A percentile compares a stretch with the other conserved stretches of the same genome.
Evolutionary conservation across 352 stramenopile genomes (phyloP).

Genomic region (Pythium oligandrum): DNA sequence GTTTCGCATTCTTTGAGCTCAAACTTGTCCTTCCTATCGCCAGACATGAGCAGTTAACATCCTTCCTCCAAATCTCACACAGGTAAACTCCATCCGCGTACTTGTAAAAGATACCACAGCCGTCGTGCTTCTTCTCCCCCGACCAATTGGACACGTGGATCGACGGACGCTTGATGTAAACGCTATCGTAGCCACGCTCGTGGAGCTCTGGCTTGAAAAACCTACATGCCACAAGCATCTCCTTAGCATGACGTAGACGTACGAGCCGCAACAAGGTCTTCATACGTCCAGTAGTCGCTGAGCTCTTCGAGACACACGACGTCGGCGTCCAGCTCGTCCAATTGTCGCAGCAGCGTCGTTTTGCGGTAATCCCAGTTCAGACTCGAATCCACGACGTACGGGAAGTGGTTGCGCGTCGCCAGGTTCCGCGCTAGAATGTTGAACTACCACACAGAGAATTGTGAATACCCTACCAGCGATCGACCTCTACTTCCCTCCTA

Average conservation of each 20-base stretch:
- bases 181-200: constrained; percentile 76
- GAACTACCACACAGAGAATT: constrained; percentile 22
- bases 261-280: constrained; percentile 1
- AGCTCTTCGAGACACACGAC: constrained; percentile 83
- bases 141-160: constrained; percentile 85
- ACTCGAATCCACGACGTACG: constrained; percentile 77
- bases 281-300: constrained; percentile 87
- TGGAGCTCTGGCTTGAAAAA: constrained; percentile 79
- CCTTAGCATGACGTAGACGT: neutral
- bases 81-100: constrained; percentile 13
- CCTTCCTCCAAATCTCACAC: too few relatives aligned
- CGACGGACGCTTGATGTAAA: constrained; percentile 82
- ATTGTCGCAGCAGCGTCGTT: constrained; percentile 63
- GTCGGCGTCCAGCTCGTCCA: constrained; percentile 73
- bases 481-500: too few relatives aligned
- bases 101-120: constrained; percentile 88
- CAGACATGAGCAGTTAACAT: constrained; percentile 2
- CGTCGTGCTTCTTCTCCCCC: constrained; percentile 84
- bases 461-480: too few relatives aligned
- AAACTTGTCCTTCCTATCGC: constrained; percentile 73
- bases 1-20: constrained; percentile 82
- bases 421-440: constrained; percentile 87
- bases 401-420: constrained; percentile 79
- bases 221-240: constrained; percentile 16
- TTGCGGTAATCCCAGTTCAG: constrained; percentile 84